Percentiles rank a stretch among this genome's conserved stretches.
Evolutionary conservation across 208 protist genomes (phyloP).

Genomic region (Trypanosomatidae sp.): DNA sequence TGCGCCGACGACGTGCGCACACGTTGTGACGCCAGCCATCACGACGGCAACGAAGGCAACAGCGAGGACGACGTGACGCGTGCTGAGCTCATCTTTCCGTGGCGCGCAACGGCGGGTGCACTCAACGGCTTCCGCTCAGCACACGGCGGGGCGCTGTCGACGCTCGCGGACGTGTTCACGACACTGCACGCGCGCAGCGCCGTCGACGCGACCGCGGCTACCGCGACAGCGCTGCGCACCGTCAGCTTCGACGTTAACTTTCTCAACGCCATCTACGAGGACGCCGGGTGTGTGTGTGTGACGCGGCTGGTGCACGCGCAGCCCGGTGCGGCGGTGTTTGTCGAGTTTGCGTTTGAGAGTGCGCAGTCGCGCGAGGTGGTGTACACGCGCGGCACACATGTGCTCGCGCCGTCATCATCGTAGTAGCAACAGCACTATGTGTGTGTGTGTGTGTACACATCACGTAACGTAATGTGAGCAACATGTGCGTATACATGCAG

Average conservation of each 20-base stretch:
- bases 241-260: slow-evolving; percentile 84
- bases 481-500: no score
- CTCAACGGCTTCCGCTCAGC: slow-evolving; percentile 75
- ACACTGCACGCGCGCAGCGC: slow-evolving; percentile 38
- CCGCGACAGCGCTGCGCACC: slow-evolving; percentile 4
- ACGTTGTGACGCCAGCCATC: no score
- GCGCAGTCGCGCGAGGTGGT: slow-evolving; percentile 24
- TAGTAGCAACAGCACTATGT: no score
- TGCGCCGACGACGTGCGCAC: no score
- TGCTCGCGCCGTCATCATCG: slow-evolving; percentile 17
- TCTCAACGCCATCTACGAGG: slow-evolving; percentile 47
- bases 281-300: slow-evolving; percentile 46
- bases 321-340: slow-evolving; percentile 24
- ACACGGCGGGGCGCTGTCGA: slow-evolving; percentile 76
- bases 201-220: slow-evolving; percentile 3
- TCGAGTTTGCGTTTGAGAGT: slow-evolving; percentile 69
- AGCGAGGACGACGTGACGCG: slow-evolving; percentile 16
- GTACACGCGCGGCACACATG: slow-evolving; percentile 60
- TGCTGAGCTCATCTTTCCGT: slow-evolving; percentile 48
- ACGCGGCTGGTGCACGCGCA: slow-evolving; percentile 36
- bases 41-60: slow-evolving; percentile 22
- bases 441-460: no score
- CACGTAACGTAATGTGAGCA: no score
- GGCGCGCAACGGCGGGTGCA: slow-evolving; percentile 18
- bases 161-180: slow-evolving; percentile 69